These are phyloP conservation scores for Alternaria tenuissima DNA, from an alignment of 2,329 filamentous ascomycete genomes.

Conservation along the genomic window DNA sequence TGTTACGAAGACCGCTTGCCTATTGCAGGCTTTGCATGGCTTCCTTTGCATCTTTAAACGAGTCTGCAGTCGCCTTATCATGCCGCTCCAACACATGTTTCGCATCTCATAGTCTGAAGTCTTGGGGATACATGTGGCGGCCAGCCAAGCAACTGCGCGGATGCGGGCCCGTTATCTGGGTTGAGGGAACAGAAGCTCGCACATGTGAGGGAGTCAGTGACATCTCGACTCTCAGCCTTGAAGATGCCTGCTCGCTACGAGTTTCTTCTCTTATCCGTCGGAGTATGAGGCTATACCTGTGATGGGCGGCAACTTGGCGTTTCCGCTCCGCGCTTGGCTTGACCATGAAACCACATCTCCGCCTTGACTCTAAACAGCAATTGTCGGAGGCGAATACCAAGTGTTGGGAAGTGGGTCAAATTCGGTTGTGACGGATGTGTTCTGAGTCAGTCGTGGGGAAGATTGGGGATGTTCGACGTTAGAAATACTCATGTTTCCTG, in stretches of 20 bases:
- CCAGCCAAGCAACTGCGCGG: background rate
- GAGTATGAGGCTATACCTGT: background rate
- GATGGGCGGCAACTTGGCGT: conserved; percentile 7
- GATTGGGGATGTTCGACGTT: background rate
- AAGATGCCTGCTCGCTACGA: background rate
- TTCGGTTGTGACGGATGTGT: background rate
- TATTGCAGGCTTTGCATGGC: too few relatives aligned
- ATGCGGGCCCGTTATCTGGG: background rate
- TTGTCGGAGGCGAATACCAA: background rate
- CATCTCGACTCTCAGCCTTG: background rate
- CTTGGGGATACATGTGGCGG: background rate
- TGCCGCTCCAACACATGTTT: conserved; percentile 9
- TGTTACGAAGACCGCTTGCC: too few relatives aligned
- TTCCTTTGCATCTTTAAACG: too few relatives aligned
- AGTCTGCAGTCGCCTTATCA: conserved; percentile 8
- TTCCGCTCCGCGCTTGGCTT: conserved; percentile 10
- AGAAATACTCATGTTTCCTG: background rate
- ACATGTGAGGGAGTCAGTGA: background rate
- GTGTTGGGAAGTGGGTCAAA: background rate
- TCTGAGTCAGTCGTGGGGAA: background rate
- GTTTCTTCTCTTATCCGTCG: background rate
- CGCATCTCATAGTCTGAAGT: background rate
- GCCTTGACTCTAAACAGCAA: background rate
- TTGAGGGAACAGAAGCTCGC: too few relatives aligned
- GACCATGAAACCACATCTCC: background rate